Percentiles rank a stretch among this genome's conserved stretches.
These are phyloP conservation scores for Arthroderma sp. DNA, from an alignment of 2,329 filamentous ascomycete species.

Conservation along the genomic window DNA sequence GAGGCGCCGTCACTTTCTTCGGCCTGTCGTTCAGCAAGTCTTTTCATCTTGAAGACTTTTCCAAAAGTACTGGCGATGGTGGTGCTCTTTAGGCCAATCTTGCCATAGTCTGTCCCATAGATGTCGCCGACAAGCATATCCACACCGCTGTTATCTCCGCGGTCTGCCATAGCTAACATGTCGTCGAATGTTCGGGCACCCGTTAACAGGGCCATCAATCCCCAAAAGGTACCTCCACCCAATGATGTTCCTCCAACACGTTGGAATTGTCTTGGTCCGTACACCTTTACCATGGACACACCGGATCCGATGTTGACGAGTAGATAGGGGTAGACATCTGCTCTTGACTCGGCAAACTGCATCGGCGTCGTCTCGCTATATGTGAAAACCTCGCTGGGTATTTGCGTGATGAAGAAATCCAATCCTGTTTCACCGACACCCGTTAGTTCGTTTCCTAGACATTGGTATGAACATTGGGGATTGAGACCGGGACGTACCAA, in stretches of 20 bases:
- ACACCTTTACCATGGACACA: constrained; percentile 94
- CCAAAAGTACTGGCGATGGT: constrained; percentile 95
- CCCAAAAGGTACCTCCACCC: constrained; percentile 96
- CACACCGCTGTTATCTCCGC: constrained; percentile 81
- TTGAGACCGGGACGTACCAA: constrained; percentile 44
- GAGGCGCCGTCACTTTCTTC: constrained; percentile 47
- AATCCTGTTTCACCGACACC: constrained; percentile 45
- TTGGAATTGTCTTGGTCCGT: constrained; percentile 70
- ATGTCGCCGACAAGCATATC: constrained; percentile 98
- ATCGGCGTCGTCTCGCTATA: constrained; percentile 86
- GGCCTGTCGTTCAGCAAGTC: constrained; percentile 63
- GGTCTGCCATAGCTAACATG: constrained; percentile 84
- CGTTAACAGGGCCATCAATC: constrained; percentile 77
- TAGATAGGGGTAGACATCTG: constrained; percentile 90
- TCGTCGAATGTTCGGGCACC: constrained; percentile 94
- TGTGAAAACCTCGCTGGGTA: constrained; percentile 91
- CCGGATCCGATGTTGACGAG: constrained; percentile 97
- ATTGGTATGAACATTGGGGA: not conserved
- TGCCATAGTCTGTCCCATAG: constrained; percentile 88
- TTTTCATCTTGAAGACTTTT: constrained; percentile 89
- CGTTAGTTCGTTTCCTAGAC: constrained; percentile 3
- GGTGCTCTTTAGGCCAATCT: constrained; percentile 89
- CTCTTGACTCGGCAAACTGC: constrained; percentile 64
- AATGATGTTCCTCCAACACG: constrained; percentile 91
- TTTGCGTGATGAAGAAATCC: constrained; percentile 98